Conservation (phyloP, 805 yeast genomes). For the Peterozyma toletana region DNA sequence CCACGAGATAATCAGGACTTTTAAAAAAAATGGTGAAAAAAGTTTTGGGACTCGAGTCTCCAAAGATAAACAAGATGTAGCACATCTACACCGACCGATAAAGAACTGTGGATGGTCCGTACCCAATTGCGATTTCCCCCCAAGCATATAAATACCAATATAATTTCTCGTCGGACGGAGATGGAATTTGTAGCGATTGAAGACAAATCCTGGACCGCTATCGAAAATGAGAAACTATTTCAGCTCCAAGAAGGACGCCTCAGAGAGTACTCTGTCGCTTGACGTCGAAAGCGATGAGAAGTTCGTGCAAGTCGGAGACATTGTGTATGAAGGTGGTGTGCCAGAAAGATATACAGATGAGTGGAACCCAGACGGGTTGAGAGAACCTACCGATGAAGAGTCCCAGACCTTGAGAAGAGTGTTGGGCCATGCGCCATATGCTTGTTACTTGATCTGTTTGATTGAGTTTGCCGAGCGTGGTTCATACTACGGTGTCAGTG, state of each 20-base stretch:
- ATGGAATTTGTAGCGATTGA: too few species aligned
- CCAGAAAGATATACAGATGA: constrained; percentile 17
- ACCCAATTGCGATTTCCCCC: too few species aligned
- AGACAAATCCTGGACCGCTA: too few species aligned
- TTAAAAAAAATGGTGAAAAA: too few species aligned
- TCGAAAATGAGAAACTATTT: background rate
- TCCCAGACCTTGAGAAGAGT: constrained; percentile 24
- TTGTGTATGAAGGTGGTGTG: constrained; percentile 5
- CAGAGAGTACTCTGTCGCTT: background rate
- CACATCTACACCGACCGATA: too few species aligned
- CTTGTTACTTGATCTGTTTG: constrained; percentile 42
- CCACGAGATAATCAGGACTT: too few species aligned
- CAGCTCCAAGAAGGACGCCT: background rate
- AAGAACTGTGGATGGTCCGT: too few species aligned
- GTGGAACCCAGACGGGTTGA: constrained; percentile 20
- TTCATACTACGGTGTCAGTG: constrained; percentile 40
- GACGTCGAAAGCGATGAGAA: constrained; percentile 2
- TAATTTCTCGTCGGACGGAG: too few species aligned
- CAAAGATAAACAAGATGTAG: too few species aligned
- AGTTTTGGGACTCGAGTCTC: too few species aligned
- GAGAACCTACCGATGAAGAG: constrained; percentile 21
- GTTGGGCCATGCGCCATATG: constrained; percentile 40
- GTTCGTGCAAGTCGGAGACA: constrained; percentile 6
- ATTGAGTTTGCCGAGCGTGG: constrained; percentile 50
- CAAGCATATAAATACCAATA: too few species aligned